Conservation (phyloP, 192 early-diverging fungal genomes). For the Coemansia sp. region DNA sequence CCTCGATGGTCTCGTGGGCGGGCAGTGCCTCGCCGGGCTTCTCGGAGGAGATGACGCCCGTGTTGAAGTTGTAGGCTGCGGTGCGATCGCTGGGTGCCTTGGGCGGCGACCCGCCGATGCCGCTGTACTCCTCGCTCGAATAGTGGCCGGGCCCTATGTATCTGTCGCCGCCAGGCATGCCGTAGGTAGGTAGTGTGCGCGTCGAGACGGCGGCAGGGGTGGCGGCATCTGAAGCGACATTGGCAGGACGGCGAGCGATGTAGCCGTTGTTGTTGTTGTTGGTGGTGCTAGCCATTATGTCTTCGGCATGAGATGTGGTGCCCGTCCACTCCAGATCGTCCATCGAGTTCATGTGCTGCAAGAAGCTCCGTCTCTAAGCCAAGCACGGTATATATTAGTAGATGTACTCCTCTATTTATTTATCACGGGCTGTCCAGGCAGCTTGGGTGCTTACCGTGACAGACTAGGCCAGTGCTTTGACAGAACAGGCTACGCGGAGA, state of each 20-base stretch:
- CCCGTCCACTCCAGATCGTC: constrained; percentile 44
- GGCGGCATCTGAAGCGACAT: neutral
- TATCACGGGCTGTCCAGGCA: neutral
- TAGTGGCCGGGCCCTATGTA: neutral
- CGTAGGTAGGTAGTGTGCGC: constrained; percentile 28
- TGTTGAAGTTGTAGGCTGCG: constrained; percentile 18
- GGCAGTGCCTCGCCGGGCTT: constrained; percentile 7
- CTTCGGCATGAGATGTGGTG: constrained; percentile 34
- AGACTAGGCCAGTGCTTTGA: neutral
- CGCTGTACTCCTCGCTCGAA: constrained; percentile 4
- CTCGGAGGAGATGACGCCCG: constrained; percentile 7
- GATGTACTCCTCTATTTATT: neutral
- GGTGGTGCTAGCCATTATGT: constrained; percentile 43
- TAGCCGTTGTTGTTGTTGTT: neutral
- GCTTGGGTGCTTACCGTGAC: neutral
- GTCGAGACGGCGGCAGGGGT: constrained; percentile 19
- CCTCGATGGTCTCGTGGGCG: constrained; percentile 45
- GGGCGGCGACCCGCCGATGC: constrained; percentile 13
- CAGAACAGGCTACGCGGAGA: neutral
- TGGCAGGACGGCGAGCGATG: neutral
- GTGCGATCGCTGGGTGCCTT: constrained; percentile 34
- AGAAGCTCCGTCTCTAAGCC: neutral
- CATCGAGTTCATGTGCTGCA: constrained; percentile 13
- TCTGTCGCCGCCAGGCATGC: neutral
- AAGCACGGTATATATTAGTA: neutral